These are phyloP conservation scores for Trichoderma polysporum DNA, from an alignment of 2,329 filamentous ascomycete genomes.

Conservation along the genomic window DNA sequence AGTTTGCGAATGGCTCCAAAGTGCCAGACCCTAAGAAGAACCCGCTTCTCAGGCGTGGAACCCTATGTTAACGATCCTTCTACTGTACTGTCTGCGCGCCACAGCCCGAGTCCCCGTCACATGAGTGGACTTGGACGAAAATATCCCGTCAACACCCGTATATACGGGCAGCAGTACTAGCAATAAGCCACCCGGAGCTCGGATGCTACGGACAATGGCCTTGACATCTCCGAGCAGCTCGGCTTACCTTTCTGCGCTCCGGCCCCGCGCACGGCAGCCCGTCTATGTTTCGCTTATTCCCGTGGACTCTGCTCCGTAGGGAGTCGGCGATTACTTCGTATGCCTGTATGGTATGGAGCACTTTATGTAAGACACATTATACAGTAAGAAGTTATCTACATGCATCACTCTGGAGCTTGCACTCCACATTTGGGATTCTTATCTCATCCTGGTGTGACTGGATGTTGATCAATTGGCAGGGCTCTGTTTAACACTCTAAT, in stretches of 20 bases:
- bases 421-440: too few species aligned
- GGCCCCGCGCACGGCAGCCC: not conserved
- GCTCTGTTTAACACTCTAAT: too few species aligned
- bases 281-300: too few species aligned
- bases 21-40: not conserved
- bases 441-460: too few species aligned
- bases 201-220: constrained; percentile 8
- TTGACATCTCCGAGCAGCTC: constrained; percentile 11
- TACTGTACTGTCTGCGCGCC: not conserved
- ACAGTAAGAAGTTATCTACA: too few species aligned
- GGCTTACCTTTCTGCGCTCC: not conserved
- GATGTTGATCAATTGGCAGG: too few species aligned
- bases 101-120: not conserved
- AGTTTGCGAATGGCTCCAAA: not conserved
- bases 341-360: too few species aligned
- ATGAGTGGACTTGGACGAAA: not conserved
- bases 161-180: not conserved
- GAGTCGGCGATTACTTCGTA: too few species aligned
- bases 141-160: constrained; percentile 11
- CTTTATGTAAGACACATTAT: too few species aligned
- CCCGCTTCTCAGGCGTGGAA: not conserved
- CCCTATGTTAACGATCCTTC: not conserved
- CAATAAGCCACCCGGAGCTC: not conserved
- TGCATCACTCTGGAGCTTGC: too few species aligned
- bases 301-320: too few species aligned